phyloP scores from a whole-genome alignment of 163 green algal genomes.

The Smithsoniella earleae region DNA sequence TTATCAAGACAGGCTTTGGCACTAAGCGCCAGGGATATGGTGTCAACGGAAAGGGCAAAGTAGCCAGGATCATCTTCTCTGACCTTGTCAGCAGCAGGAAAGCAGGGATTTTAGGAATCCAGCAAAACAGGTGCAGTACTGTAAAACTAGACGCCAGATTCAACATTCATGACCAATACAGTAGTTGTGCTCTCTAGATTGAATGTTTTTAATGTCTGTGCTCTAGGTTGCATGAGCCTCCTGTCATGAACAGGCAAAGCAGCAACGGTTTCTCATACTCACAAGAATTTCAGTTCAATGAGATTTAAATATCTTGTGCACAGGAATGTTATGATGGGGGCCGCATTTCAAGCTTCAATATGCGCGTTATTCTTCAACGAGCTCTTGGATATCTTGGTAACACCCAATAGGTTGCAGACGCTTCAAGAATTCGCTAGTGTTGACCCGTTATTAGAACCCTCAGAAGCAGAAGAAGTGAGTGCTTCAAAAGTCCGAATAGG shows the following conservation, averaged over 20 bases:
- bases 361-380: constrained; percentile 15
- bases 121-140: constrained; percentile 24
- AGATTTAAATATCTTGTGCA: too few relatives aligned
- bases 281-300: not conserved
- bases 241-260: too few relatives aligned
- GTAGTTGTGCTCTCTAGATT: not conserved
- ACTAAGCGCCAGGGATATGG: not conserved
- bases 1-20: not conserved
- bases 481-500: not conserved
- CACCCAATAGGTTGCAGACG: not conserved
- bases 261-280: too few relatives aligned
- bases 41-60: constrained; percentile 19
- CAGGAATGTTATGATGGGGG: constrained; percentile 30
- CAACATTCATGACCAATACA: too few relatives aligned
- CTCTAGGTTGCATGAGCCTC: too few relatives aligned
- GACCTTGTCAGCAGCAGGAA: constrained; percentile 25
- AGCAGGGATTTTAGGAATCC: not conserved
- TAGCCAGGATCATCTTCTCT: not conserved
- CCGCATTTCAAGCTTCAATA: constrained; percentile 20
- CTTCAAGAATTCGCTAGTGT: constrained; percentile 1
- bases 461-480: not conserved
- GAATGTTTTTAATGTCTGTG: not conserved
- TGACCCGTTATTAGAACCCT: not conserved
- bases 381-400: constrained; percentile 23
- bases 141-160: not conserved